A percentile compares a stretch with the other conserved stretches of the same genome.
phyloP scores from a whole-genome alignment of 164 flowering plant species.

The Echeveria elegans region DNA sequence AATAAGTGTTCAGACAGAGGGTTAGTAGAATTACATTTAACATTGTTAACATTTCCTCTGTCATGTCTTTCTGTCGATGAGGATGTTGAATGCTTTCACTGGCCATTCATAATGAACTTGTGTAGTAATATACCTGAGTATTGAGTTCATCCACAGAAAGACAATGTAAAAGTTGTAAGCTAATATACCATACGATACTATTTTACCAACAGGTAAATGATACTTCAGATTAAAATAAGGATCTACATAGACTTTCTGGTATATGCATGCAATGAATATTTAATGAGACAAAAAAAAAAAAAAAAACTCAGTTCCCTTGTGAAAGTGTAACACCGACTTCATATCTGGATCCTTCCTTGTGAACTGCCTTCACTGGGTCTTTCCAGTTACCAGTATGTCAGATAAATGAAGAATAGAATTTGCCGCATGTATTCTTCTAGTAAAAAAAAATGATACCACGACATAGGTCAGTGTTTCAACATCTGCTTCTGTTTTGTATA shows the following conservation, averaged over 20 bases:
- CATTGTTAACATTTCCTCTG: conserved; percentile 72
- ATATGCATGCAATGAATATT: background rate
- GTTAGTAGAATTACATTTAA: no score
- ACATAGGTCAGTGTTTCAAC: conserved; percentile 31
- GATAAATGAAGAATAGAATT: background rate
- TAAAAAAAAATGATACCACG: conserved; percentile 13
- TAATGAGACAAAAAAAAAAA: no score
- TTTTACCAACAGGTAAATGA: background rate
- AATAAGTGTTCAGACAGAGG: no score
- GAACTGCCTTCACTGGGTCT: conserved; percentile 62
- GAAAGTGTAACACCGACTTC: conserved; percentile 80
- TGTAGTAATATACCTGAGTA: conserved; percentile 88
- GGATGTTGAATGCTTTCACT: conserved; percentile 79
- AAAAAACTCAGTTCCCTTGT: conserved; percentile 68
- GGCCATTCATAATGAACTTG: conserved; percentile 64
- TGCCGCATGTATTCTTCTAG: background rate
- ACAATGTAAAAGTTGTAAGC: no score
- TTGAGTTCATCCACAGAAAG: background rate
- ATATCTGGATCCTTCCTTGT: conserved; percentile 81
- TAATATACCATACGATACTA: background rate
- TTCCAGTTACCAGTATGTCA: conserved; percentile 94
- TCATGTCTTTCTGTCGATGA: conserved; percentile 85
- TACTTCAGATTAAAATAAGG: background rate
- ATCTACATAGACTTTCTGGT: background rate
- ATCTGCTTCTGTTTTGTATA: conserved; percentile 68